Percentiles rank a stretch among this genome's conserved stretches.
Conservation (phyloP, 257 asterid genomes). For the Oldenlandia corymbosa region DNA sequence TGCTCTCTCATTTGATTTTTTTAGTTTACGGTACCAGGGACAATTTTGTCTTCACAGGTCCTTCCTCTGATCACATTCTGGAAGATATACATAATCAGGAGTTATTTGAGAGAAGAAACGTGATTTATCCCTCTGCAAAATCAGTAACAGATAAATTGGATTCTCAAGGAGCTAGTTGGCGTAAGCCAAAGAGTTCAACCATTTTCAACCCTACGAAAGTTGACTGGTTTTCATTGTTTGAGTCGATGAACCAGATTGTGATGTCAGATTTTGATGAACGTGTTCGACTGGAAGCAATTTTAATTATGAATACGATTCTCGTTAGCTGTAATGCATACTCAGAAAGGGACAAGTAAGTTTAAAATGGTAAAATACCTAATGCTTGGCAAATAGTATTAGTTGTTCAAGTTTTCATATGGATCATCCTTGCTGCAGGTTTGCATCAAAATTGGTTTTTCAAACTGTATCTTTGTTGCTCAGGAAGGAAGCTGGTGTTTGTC, state of each 20-base stretch:
- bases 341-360: conserved; percentile 77
- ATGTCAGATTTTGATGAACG: conserved; percentile 33
- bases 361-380: conserved; percentile 6
- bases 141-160: conserved; percentile 33
- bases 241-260: conserved; percentile 49
- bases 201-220: conserved; percentile 28
- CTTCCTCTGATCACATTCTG: conserved; percentile 24
- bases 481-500: conserved; percentile 60
- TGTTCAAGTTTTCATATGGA: conserved; percentile 16
- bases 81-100: conserved; percentile 28
- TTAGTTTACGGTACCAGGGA: conserved; percentile 64
- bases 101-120: conserved; percentile 30
- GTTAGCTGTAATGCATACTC: conserved; percentile 65
- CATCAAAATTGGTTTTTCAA: conserved; percentile 45
- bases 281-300: conserved; percentile 58
- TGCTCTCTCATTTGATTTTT: conserved; percentile 40
- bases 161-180: conserved; percentile 25
- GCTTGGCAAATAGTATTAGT: conserved; percentile 8
- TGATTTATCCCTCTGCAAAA: conserved; percentile 22
- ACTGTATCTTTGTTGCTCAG: conserved; percentile 52
- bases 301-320: conserved; percentile 67
- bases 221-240: conserved; percentile 58
- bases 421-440: conserved; percentile 45
- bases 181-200: conserved; percentile 21
- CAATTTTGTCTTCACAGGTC: conserved; percentile 47